These are phyloP conservation scores for Fusarium piperis DNA, from an alignment of 2,329 filamentous ascomycete genomes.

Conservation along the genomic window DNA sequence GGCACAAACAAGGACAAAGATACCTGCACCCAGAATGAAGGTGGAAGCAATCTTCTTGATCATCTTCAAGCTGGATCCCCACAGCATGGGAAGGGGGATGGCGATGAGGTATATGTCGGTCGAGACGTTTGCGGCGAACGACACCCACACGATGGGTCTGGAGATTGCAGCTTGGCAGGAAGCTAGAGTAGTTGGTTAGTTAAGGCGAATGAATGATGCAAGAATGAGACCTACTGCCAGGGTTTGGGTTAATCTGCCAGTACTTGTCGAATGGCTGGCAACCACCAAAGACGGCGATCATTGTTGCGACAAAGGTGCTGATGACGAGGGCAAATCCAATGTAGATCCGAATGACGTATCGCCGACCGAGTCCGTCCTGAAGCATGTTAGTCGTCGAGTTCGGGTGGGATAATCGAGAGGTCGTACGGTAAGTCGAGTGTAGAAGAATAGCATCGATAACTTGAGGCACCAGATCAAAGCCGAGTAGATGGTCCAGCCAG, in stretches of 20 bases:
- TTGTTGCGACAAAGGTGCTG: conserved; percentile 57
- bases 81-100: conserved; percentile 63
- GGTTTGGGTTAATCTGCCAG: conserved; percentile 68
- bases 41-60: conserved; percentile 51
- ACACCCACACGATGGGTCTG: conserved; percentile 59
- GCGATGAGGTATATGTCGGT: conserved; percentile 68
- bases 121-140: conserved; percentile 59
- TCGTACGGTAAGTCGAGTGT: conserved; percentile 58
- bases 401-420: rapidly evolving
- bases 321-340: conserved; percentile 60
- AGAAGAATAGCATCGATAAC: conserved; percentile 64
- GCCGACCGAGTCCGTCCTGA: conserved; percentile 50
- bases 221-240: conserved; percentile 56
- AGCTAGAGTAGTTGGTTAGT: conserved; percentile 43
- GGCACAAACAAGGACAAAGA: conserved; percentile 52
- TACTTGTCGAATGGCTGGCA: conserved; percentile 62
- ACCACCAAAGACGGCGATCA: conserved; percentile 60
- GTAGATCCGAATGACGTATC: conserved; percentile 55
- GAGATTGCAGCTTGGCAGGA: conserved; percentile 60
- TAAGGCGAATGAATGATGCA: background rate
- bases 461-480: conserved; percentile 64
- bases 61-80: conserved; percentile 46
- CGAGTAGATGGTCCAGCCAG: conserved; percentile 64
- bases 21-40: conserved; percentile 50
- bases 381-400: background rate